Conservation (phyloP, 768 basidiomycete species). For the Tulasnella sp. region DNA sequence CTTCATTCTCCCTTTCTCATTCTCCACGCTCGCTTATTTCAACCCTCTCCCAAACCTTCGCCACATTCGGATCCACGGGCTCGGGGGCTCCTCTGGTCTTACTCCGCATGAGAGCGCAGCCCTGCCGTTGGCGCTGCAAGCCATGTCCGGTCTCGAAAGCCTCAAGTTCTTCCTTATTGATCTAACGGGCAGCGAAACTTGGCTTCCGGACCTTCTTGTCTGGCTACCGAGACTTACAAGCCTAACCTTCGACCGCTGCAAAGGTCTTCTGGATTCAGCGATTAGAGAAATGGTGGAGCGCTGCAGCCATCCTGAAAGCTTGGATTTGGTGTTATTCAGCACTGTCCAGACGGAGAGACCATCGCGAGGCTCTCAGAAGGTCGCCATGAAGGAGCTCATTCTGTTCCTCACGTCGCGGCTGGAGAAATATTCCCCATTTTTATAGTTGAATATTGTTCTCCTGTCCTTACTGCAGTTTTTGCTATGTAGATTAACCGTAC, state of each 20-base stretch:
- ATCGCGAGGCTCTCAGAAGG: too few species aligned
- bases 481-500: too few species aligned
- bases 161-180: not conserved
- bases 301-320: not conserved
- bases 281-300: not conserved
- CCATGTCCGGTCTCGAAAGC: not conserved
- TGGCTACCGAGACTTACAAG: not conserved
- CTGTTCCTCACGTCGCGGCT: too few species aligned
- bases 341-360: too few species aligned
- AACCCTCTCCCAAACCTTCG: not conserved
- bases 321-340: too few species aligned
- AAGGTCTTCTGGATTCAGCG: not conserved
- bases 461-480: too few species aligned
- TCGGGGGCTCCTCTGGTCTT: not conserved
- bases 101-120: not conserved
- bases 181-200: not conserved
- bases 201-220: not conserved
- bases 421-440: too few species aligned
- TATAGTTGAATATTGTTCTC: too few species aligned
- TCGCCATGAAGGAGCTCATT: too few species aligned
- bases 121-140: not conserved
- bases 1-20: not conserved
- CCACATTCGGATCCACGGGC: not conserved
- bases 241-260: not conserved
- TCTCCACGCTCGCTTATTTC: not conserved